Evolutionary conservation across 2,329 filamentous ascomycete genomes (phyloP).

Genomic region (Thielaviopsis populi): DNA sequence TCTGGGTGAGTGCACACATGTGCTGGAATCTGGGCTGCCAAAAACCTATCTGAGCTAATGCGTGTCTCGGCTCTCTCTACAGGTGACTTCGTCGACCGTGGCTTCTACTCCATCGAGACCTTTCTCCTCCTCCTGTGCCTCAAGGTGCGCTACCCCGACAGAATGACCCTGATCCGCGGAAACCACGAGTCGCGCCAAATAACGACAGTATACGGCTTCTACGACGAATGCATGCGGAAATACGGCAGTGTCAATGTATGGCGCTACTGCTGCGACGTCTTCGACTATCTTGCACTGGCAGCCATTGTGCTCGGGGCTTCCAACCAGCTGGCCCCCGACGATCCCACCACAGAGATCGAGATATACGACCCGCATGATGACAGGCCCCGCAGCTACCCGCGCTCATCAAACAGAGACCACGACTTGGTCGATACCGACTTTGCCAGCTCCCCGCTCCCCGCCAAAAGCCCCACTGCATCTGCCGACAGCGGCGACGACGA

Average conservation of each 20-base stretch:
- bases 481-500: constrained; percentile 25
- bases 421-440: constrained; percentile 5
- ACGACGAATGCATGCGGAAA: constrained; percentile 91
- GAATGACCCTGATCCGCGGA: constrained; percentile 88
- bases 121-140: constrained; percentile 90
- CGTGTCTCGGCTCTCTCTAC: not conserved
- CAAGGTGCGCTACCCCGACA: constrained; percentile 93
- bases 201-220: constrained; percentile 94
- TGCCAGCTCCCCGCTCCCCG: constrained; percentile 6
- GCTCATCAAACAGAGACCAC: not conserved
- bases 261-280: constrained; percentile 94
- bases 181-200: constrained; percentile 96
- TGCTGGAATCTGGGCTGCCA: not conserved
- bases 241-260: constrained; percentile 95
- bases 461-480: constrained; percentile 20
- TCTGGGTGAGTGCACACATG: constrained; percentile 48
- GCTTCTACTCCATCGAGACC: constrained; percentile 94
- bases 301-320: constrained; percentile 83
- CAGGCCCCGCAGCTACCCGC: constrained; percentile 37
- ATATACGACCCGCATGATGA: constrained; percentile 74
- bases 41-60: constrained; percentile 8
- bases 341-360: constrained; percentile 78
- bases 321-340: constrained; percentile 41
- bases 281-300: constrained; percentile 86
- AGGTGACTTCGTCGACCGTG: constrained; percentile 95